A percentile compares a stretch with the other conserved stretches of the same genome.
Evolutionary conservation across 176 grass and related monocot genomes (phyloP).

Genomic region (Chloris gayana): DNA sequence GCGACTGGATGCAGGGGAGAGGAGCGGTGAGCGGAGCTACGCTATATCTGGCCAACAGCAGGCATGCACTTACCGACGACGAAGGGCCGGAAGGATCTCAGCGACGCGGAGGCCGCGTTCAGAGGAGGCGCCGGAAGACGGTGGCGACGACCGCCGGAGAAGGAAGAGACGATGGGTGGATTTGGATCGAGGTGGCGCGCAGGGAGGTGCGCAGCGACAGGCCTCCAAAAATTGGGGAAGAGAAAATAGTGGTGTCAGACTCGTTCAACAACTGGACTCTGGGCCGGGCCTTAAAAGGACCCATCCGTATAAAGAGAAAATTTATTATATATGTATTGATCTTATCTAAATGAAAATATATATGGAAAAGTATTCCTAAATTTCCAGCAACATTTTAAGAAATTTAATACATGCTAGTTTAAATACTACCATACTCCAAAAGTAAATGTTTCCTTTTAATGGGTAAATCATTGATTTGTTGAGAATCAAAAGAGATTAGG

Average conservation of each 20-base stretch:
- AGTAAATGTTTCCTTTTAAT: background rate
- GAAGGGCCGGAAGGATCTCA: background rate
- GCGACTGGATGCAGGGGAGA: no score
- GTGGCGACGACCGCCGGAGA: background rate
- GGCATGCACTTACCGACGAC: background rate
- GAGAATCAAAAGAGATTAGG: background rate
- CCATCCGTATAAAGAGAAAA: background rate
- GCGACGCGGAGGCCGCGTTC: background rate
- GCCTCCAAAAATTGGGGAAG: conserved; percentile 3
- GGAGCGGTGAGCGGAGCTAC: no score
- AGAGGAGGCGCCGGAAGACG: background rate
- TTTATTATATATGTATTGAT: background rate
- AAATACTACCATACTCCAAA: background rate
- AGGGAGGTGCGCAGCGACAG: background rate
- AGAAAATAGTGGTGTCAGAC: background rate
- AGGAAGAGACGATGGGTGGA: background rate
- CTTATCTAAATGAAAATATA: background rate
- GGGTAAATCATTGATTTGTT: background rate
- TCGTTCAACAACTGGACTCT: background rate
- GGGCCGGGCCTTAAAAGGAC: conserved; percentile 31
- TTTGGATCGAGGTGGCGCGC: conserved; percentile 27
- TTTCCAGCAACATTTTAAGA: background rate
- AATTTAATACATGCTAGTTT: background rate
- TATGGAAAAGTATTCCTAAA: background rate
- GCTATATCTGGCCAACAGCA: no score